These are phyloP conservation scores for Colletotrichum plurivorum DNA, from an alignment of 2,329 filamentous ascomycete genomes.

Conservation along the genomic window DNA sequence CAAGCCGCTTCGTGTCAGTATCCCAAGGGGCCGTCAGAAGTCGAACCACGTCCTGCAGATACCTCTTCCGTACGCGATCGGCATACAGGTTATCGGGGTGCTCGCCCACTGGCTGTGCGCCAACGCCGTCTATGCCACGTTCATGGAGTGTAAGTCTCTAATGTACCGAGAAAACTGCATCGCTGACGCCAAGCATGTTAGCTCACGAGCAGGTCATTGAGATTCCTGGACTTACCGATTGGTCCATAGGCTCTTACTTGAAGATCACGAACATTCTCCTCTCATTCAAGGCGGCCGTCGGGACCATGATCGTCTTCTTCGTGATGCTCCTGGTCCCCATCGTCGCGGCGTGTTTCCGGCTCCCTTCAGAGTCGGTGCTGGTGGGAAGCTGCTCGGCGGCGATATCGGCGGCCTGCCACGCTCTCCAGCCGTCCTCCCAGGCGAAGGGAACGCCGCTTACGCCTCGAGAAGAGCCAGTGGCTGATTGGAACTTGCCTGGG, in stretches of 20 bases:
- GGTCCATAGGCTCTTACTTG: too few relatives aligned
- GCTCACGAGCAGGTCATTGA: neutral
- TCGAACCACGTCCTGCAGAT: slow-evolving; percentile 8
- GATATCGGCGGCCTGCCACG: slow-evolving; percentile 14
- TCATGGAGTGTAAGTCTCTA: neutral
- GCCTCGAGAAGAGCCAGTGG: neutral
- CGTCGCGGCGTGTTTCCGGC: neutral
- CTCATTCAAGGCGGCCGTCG: slow-evolving; percentile 1
- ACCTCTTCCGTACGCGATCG: neutral
- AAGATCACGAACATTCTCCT: neutral
- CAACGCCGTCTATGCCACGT: slow-evolving; percentile 10
- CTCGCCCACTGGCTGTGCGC: slow-evolving; percentile 17
- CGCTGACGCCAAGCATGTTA: neutral
- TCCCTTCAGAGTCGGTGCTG: neutral
- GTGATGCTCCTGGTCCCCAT: neutral
- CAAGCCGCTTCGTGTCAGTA: slow-evolving; percentile 10
- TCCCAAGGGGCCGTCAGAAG: slow-evolving; percentile 1
- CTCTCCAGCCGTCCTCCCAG: neutral
- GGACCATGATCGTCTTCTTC: neutral
- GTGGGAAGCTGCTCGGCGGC: slow-evolving; percentile 18
- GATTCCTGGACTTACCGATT: too few relatives aligned
- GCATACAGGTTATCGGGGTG: neutral
- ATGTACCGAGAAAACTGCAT: neutral
- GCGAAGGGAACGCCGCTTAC: neutral
- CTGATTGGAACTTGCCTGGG: neutral